Percentiles rank a stretch among this genome's conserved stretches.
These are phyloP conservation scores for Voacanga thouarsii DNA, from an alignment of 257 asterid genomes.

Conservation along the genomic window DNA sequence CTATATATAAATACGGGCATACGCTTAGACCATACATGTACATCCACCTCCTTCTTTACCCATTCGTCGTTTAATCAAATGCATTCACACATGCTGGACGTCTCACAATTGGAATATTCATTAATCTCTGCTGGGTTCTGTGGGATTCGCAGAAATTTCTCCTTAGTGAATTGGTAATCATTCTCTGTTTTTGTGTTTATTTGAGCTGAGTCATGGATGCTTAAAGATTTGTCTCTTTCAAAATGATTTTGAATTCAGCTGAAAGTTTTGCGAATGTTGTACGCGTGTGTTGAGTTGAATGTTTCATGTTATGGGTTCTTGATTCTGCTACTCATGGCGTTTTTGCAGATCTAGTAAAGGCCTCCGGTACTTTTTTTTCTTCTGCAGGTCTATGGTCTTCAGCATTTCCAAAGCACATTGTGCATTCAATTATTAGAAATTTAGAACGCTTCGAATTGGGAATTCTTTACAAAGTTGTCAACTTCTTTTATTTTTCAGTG, in stretches of 20 bases:
- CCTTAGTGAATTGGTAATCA: conserved; percentile 10
- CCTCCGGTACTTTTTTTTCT: not conserved
- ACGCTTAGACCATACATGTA: not conserved
- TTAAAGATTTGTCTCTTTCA: too few species aligned
- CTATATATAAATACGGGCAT: not conserved
- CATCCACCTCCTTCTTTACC: not conserved
- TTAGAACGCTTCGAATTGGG: conserved; percentile 5
- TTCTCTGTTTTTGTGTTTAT: not conserved
- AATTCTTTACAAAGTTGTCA: conserved; percentile 5
- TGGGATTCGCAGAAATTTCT: not conserved
- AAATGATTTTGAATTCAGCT: not conserved
- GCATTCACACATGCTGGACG: not conserved
- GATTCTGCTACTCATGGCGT: not conserved
- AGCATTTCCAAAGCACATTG: conserved; percentile 5
- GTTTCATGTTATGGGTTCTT: conserved; percentile 15
- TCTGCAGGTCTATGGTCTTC: not conserved
- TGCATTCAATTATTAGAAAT: conserved; percentile 1
- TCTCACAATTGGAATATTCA: not conserved
- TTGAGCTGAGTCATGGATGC: not conserved
- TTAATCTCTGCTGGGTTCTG: conserved; percentile 16
- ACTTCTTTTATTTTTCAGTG: not conserved
- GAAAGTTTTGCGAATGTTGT: not conserved
- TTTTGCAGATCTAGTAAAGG: not conserved
- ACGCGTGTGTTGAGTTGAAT: conserved; percentile 2
- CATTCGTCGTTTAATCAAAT: not conserved